Evolutionary conservation across 129 eudicot species (phyloP), one percentile per base, ranked within the genome.

Genomic region (Cynara cardunculus): DNA sequence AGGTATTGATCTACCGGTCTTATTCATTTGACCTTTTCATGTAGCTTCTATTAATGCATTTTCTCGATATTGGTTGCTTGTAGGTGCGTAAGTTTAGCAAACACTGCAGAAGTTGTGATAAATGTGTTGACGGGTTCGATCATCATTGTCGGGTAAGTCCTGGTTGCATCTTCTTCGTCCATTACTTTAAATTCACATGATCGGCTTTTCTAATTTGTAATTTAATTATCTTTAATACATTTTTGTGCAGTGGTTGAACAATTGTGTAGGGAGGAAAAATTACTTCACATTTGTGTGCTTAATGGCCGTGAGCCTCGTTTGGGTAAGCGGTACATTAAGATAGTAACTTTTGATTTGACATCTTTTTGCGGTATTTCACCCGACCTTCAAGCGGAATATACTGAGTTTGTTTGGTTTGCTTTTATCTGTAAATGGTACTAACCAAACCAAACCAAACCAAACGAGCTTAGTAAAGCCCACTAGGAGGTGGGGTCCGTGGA

Each of bases 71-170:
- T 31, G 49, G 69, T 21, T 70, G 76, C 24, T 69, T 91, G 68
- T 89, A 95, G 99, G 99, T 95, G 53, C 94, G 95, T 77, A 92
- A 92, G 82, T 95, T 92, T 89, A 95, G 99, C 86, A 95, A 95
- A 84, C 99, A 95, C 77, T 95, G 99, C 86, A 86, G 99, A 88
- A 95, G 99, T 78, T 95, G 99, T 84, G 99, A 95, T 84, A 95
- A 95, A 86, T 95, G 99, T 72, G 99, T 95, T 59, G 99, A 95
- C 77, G 97, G 94, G 69, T 95, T 95, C 72, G 99, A 95, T 86
- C 99, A 95, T 85, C 99, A 95, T 81, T 95, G 99, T 75, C 93
- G 97, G 92, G 99, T 95, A 84, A 83, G 82, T 71, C 59, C 53
- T 53, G 10, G 18, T 16, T 41, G 14, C 21, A 27, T 21, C 25